These are phyloP conservation scores for Colletotrichum sp. DNA, from an alignment of 2,329 filamentous ascomycete genomes.

Conservation along the genomic window DNA sequence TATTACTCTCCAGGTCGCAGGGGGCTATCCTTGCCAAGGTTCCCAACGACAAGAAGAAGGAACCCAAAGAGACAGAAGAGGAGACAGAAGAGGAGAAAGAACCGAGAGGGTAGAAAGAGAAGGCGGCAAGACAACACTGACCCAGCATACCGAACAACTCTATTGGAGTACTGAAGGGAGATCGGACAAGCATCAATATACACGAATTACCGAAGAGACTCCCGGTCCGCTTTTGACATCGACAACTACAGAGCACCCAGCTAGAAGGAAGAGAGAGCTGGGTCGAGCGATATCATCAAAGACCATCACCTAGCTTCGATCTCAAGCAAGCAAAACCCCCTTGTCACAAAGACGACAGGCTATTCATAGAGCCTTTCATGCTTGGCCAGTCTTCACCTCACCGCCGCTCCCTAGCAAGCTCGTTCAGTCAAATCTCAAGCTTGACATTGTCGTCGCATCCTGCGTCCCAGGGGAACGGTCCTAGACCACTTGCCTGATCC, in stretches of 20 bases:
- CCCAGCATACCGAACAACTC: not conserved
- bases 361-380: constrained; percentile 13
- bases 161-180: not conserved
- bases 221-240: not conserved
- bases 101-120: not conserved
- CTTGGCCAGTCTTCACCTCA: not conserved
- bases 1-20: not conserved
- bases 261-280: not conserved
- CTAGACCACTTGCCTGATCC: constrained; percentile 6
- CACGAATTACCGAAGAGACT: not conserved
- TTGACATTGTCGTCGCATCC: constrained; percentile 7
- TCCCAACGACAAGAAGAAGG: not conserved
- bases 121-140: not conserved
- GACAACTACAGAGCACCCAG: not conserved
- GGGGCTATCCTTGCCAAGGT: not conserved
- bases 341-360: not conserved
- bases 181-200: not conserved
- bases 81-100: not conserved
- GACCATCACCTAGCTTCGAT: not conserved
- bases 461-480: not conserved
- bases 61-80: not conserved
- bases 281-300: not conserved
- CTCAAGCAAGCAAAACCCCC: not conserved
- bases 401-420: constrained; percentile 1
- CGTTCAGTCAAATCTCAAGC: not conserved